These are phyloP conservation scores for Dioscorea cayenensis DNA, from an alignment of 116 monocot species.

Conservation along the genomic window DNA sequence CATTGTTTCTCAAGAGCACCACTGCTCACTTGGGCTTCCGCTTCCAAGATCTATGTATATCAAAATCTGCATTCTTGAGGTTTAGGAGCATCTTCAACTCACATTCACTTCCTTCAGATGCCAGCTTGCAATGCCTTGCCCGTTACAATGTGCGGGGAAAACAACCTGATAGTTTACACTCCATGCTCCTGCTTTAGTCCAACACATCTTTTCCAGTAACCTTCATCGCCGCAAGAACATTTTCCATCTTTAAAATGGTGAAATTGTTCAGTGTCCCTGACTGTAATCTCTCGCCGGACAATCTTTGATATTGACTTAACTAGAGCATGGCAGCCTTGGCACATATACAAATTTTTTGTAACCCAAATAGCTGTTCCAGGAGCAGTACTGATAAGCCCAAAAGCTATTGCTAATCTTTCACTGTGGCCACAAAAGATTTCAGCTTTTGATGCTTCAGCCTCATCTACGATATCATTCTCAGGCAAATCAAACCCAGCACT, in stretches of 20 bases:
- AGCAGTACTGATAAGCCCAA: slow-evolving; percentile 45
- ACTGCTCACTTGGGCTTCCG: too few relatives aligned
- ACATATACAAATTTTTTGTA: slow-evolving; percentile 60
- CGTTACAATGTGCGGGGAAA: too few relatives aligned
- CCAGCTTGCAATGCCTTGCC: too few relatives aligned
- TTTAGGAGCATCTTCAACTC: too few relatives aligned
- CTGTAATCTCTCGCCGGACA: slow-evolving; percentile 64
- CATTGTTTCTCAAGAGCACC: too few relatives aligned
- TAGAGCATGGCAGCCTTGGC: slow-evolving; percentile 45
- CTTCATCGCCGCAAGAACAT: slow-evolving; percentile 70
- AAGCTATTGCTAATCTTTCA: slow-evolving; percentile 50
- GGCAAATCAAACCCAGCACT: slow-evolving; percentile 17
- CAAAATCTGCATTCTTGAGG: too few relatives aligned
- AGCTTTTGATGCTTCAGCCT: slow-evolving; percentile 36
- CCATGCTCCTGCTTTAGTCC: background rate
- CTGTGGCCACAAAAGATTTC: slow-evolving; percentile 61
- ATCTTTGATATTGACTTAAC: slow-evolving; percentile 64
- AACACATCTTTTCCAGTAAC: slow-evolving; percentile 32
- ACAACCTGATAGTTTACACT: too few relatives aligned
- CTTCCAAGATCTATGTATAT: too few relatives aligned
- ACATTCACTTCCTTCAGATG: too few relatives aligned
- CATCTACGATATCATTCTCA: slow-evolving; percentile 6
- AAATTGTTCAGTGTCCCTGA: slow-evolving; percentile 73
- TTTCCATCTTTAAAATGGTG: slow-evolving; percentile 76
- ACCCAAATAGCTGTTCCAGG: slow-evolving; percentile 50